These are phyloP conservation scores for Ogataea minuta DNA, from an alignment of 805 yeast genomes.

Conservation along the genomic window DNA sequence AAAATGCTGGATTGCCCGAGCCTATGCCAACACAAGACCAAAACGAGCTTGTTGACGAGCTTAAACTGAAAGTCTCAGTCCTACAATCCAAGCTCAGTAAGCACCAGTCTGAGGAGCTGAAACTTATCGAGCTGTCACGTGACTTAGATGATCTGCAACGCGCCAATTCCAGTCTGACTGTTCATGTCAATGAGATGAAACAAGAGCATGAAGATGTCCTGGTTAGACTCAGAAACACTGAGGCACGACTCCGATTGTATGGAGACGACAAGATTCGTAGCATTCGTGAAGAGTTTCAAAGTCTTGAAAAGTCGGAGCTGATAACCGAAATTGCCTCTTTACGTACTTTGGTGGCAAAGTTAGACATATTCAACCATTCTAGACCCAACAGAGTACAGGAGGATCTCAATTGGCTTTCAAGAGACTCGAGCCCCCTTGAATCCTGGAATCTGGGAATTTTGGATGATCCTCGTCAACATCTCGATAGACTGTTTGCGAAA, in stretches of 20 bases:
- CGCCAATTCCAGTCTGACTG: constrained; percentile 22
- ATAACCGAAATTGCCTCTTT: constrained; percentile 16
- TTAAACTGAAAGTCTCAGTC: constrained; percentile 43
- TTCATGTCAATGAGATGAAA: constrained; percentile 17
- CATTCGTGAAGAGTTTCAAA: constrained; percentile 13
- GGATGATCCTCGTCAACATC: not conserved
- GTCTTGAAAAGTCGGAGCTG: constrained; percentile 13
- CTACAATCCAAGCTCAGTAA: constrained; percentile 43
- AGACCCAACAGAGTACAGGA: not conserved
- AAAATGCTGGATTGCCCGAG: not conserved
- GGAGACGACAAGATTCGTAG: constrained; percentile 12
- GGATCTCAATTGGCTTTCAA: not conserved
- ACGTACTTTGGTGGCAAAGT: constrained; percentile 12
- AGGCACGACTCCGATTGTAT: constrained; percentile 9
- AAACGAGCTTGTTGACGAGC: constrained; percentile 37
- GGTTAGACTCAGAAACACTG: constrained; percentile 6
- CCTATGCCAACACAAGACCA: not conserved
- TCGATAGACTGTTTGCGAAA: not conserved
- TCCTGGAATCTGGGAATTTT: too few species aligned
- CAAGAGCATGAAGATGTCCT: constrained; percentile 2
- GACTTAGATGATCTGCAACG: constrained; percentile 26
- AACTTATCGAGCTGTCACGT: constrained; percentile 21
- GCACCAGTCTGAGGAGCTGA: constrained; percentile 32
- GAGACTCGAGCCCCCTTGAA: not conserved
- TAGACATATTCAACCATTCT: not conserved